Conservation (phyloP, 192 early-diverging fungal species). For the Podila epicladia region DNA sequence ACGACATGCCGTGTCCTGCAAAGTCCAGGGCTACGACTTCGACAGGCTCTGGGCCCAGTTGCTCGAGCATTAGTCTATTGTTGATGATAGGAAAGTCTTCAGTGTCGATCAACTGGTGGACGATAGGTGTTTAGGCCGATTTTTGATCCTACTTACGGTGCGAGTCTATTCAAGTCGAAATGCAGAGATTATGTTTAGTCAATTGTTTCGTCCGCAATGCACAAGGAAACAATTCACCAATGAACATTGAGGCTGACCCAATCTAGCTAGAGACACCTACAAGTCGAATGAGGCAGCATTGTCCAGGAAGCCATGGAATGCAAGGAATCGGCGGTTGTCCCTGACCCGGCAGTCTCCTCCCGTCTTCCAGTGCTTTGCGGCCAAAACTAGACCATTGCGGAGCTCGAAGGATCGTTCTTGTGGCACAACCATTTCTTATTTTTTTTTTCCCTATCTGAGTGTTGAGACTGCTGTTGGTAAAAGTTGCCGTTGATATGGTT, state of each 20-base stretch:
- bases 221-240: too few relatives aligned
- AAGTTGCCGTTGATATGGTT: too few relatives aligned
- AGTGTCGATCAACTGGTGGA: too few relatives aligned
- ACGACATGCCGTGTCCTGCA: slow-evolving; percentile 43
- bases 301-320: slow-evolving; percentile 45
- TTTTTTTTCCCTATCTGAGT: too few relatives aligned
- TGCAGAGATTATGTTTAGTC: background rate
- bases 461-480: too few relatives aligned
- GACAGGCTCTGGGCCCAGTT: slow-evolving; percentile 36
- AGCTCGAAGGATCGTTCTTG: slow-evolving; percentile 27
- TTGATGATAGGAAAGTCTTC: too few relatives aligned
- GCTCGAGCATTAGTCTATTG: slow-evolving; percentile 19
- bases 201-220: background rate
- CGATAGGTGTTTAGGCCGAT: too few relatives aligned
- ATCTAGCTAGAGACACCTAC: background rate
- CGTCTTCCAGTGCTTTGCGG: slow-evolving; percentile 37
- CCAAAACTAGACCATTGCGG: slow-evolving; percentile 24
- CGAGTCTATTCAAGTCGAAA: background rate
- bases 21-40: slow-evolving; percentile 40
- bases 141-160: slow-evolving; percentile 11
- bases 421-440: background rate
- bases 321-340: slow-evolving; percentile 38
- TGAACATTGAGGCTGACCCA: background rate
- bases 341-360: slow-evolving; percentile 3
- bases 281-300: slow-evolving; percentile 40